Evolutionary conservation across 2,329 filamentous ascomycete genomes (phyloP), one percentile per base, ranked within the genome.

Genomic region (Colletotrichum echinochloae): DNA sequence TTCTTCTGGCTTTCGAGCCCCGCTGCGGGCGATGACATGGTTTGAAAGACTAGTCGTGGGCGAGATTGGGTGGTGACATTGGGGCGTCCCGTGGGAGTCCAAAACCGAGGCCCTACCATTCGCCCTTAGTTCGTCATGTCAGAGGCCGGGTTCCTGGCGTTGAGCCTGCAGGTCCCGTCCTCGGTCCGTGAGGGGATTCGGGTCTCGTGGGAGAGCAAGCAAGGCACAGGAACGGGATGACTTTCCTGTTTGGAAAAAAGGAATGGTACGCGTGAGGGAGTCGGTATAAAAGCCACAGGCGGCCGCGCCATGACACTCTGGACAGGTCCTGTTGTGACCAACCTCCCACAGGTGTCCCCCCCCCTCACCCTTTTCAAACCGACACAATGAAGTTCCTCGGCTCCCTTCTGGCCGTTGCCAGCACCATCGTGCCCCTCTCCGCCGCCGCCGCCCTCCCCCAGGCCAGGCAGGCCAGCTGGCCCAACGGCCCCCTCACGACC

Each of bases 401-500:
- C 28, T 46, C 60, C 2, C 12, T 76, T 11, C 60, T 74, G 3
- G 63, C 66, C n/a, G 46, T 77, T 30, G 57, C 70, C 48, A 56
- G 73, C 63, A 33, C 73, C 55, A 39, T 61, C 11, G n/a, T 46
- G 28, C 52, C 63, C 16, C 62, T 71, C 5, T 65, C 51, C 66
- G 57, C 35, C 37, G 64, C 64, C 39, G 59, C 44, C 37, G 60
- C 69, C 39, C 54, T 72, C 7, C 63, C 71, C 18, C 56, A 67
- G 23, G 60, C 57, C 35, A 55, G 68, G 11, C 60, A 69, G 23
- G 73, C 72, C 28, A 49, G 76, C 23, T 84, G 82, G 82, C 83
- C 83, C 28, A 80, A 83, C 41, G 82, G 79, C 0, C 85, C 85
- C 0, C 81, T 87, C 44, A 76, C 76, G 66, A 77, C 81, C 30